These are phyloP conservation scores for Suillus alpinus DNA, from an alignment of 768 basidiomycete genomes.

Conservation along the genomic window DNA sequence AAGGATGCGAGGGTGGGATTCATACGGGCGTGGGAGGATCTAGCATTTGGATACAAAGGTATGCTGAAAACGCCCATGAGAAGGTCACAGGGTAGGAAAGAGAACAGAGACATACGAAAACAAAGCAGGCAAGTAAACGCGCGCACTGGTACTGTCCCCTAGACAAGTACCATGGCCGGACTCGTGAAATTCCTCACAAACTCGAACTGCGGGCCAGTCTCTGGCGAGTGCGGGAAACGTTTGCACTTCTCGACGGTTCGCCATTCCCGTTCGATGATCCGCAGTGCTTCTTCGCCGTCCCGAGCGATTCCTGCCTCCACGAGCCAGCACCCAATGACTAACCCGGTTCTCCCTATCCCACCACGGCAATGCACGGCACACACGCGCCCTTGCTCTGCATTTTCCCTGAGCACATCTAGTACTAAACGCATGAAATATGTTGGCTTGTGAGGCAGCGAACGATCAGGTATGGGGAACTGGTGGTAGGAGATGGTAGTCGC, in stretches of 20 bases:
- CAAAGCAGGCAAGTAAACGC: not conserved
- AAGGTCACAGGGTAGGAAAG: not conserved
- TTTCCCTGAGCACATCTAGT: slow-evolving; percentile 57
- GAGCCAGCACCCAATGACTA: slow-evolving; percentile 73
- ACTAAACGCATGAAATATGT: slow-evolving; percentile 56
- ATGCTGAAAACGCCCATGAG: not conserved
- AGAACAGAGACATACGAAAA: not conserved
- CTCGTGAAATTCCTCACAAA: slow-evolving; percentile 59
- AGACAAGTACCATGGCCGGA: slow-evolving; percentile 1
- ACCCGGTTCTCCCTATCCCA: slow-evolving; percentile 67
- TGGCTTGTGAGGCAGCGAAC: slow-evolving; percentile 56
- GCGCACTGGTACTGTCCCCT: not conserved
- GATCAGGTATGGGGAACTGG: slow-evolving; percentile 75
- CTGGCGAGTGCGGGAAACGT: slow-evolving; percentile 72
- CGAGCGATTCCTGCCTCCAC: slow-evolving; percentile 61
- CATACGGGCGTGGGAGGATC: not conserved
- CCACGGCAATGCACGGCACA: slow-evolving; percentile 79
- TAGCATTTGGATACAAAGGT: not conserved
- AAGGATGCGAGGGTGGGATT: not conserved
- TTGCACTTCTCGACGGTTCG: slow-evolving; percentile 74
- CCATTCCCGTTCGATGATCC: slow-evolving; percentile 68
- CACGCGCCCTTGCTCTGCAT: slow-evolving; percentile 54
- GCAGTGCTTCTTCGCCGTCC: slow-evolving; percentile 63
- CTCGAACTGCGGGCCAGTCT: slow-evolving; percentile 77
- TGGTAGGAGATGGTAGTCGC: slow-evolving; percentile 62